Evolutionary conservation across 2,329 filamentous ascomycete species (phyloP), one percentile per base, ranked within the genome.

Genomic region (Xenosphaeropsis pyriputrescens): DNA sequence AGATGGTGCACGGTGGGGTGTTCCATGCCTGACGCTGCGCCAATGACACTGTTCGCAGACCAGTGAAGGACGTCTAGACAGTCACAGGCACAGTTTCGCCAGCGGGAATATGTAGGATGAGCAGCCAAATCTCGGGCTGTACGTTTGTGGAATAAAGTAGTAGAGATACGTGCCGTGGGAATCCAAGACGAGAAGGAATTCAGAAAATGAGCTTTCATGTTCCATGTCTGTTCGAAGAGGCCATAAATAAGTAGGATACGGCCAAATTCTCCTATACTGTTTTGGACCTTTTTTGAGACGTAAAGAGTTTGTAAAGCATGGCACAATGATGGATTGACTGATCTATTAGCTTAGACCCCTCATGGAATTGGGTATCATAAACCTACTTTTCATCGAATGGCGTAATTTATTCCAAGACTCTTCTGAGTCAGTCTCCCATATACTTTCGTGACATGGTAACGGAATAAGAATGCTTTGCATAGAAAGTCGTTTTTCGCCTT

Each of bases 221-320:
- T 62, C 60, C 64, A 67, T 36, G 62, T 63, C 30, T 64, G 57
- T 18, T 60, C 61, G 39, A 65, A 69, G 7, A 71, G 55, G 5
- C 64, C 65, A 45, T 68, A 65, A 17, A 70, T 59, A 14, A 67
- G 54, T 7, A 71, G 50, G 17, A 63, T 56, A 9, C 65, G 59
- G 26, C 62, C 62, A 40, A 70, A 65, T 32, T 70, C 65, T 14
- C 65, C 63, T 26, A 63, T 58, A 13, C 55, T 56, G 1, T 55
- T 46, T 8, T 61, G 53, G 6, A 69, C 47, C 29, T 50, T 54
- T 45, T 70, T 70, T 43, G 68, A 63, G 16, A 67, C 57, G 45
- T 68, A 70, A 2, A 68, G 45, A 3, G 56, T 56, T 36, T 67
- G 58, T 11, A 67, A 51, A 1, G 63, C 61, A 33, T 26, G 22